These are phyloP conservation scores for Penicillium canariense DNA, from an alignment of 495 filamentous ascomycete genomes.

Conservation along the genomic window DNA sequence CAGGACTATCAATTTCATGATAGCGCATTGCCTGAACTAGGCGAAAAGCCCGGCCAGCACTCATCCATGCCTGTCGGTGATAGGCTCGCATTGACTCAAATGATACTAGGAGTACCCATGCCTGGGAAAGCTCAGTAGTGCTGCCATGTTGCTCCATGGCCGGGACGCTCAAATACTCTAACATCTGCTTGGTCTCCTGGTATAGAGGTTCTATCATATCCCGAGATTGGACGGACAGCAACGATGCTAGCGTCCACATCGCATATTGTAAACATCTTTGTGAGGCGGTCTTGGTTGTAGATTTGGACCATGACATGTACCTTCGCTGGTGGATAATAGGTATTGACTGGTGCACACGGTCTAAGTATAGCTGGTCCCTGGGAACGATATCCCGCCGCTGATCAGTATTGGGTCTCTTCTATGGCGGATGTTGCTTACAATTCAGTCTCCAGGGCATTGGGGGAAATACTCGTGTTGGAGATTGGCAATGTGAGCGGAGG, in stretches of 20 bases:
- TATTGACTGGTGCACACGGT: slow-evolving; percentile 28
- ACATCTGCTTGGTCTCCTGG: slow-evolving; percentile 16
- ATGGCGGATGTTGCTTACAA: background rate
- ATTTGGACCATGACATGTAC: slow-evolving; percentile 21
- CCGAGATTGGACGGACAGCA: slow-evolving; percentile 23
- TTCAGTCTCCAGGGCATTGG: background rate
- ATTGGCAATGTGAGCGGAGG: no score
- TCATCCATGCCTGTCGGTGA: slow-evolving; percentile 48
- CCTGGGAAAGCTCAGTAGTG: slow-evolving; percentile 39
- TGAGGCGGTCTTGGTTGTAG: slow-evolving; percentile 1
- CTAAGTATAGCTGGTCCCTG: slow-evolving; percentile 38
- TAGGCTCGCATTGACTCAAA: slow-evolving; percentile 47
- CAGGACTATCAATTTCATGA: slow-evolving; percentile 45
- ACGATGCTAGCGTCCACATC: slow-evolving; percentile 34
- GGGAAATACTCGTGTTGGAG: no score
- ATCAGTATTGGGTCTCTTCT: no score
- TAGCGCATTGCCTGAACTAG: slow-evolving; percentile 48
- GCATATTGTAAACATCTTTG: slow-evolving; percentile 29
- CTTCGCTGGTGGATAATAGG: slow-evolving; percentile 31
- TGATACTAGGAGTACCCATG: slow-evolving; percentile 49
- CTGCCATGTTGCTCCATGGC: slow-evolving; percentile 1
- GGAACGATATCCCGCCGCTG: background rate
- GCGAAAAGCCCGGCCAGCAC: slow-evolving; percentile 51
- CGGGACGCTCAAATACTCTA: slow-evolving; percentile 13
- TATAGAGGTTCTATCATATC: slow-evolving; percentile 23